Evolutionary conservation across 176 grass and related monocot species (phyloP).

Genomic region (Hordeum marinum): DNA sequence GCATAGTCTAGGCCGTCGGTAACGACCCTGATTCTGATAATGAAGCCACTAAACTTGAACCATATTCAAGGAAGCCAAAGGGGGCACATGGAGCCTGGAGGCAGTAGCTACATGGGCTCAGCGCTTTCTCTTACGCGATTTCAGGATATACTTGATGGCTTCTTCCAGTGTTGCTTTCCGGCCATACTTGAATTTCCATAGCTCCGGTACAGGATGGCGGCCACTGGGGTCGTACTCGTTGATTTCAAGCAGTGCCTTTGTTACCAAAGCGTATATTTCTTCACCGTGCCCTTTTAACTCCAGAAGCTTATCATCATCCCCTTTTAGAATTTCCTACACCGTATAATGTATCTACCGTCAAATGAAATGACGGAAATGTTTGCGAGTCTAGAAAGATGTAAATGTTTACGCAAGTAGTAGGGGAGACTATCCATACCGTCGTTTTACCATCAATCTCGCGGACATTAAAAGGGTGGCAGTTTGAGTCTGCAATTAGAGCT

Average conservation of each 20-base stretch:
- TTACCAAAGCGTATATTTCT: slow-evolving; percentile 30
- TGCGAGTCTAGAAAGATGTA: neutral
- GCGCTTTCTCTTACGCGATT: slow-evolving; percentile 2
- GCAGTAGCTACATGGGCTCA: neutral
- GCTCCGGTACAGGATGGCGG: slow-evolving; percentile 15
- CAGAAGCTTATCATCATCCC: slow-evolving; percentile 37
- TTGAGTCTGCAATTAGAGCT: slow-evolving; percentile 28
- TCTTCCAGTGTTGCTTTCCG: neutral
- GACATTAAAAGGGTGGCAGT: slow-evolving; percentile 52
- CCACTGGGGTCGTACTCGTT: slow-evolving; percentile 43
- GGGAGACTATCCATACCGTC: slow-evolving; percentile 17
- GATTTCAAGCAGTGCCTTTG: slow-evolving; percentile 38
- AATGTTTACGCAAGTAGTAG: neutral
- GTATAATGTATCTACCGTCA: neutral
- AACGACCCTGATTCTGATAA: too few relatives aligned
- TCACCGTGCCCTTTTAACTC: slow-evolving; percentile 32
- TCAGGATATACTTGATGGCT: neutral
- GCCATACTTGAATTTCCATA: slow-evolving; percentile 19
- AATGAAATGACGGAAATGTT: neutral
- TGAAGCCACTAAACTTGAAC: neutral
- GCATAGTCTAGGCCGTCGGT: too few relatives aligned
- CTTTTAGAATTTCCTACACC: slow-evolving; percentile 35
- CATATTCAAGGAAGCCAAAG: neutral
- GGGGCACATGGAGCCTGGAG: neutral
- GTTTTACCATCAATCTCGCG: slow-evolving; percentile 15